These are phyloP conservation scores for Lunasporangiospora selenospora DNA, from an alignment of 192 early-diverging fungal genomes.

Conservation along the genomic window DNA sequence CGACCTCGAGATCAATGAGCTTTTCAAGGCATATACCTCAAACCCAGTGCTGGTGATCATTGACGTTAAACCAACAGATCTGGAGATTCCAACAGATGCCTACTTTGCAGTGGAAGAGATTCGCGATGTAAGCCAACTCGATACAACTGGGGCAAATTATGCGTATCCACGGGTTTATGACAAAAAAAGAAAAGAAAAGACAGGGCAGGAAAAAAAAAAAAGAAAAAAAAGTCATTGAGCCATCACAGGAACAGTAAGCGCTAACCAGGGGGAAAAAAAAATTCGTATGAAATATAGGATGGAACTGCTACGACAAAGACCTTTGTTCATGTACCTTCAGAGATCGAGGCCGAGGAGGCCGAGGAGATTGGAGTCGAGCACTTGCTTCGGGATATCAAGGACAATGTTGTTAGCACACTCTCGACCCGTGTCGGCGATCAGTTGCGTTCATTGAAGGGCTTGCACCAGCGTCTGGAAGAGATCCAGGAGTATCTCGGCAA, in stretches of 20 bases:
- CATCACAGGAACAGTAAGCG: too few species aligned
- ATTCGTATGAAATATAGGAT: slow-evolving; percentile 84
- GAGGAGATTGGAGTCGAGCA: slow-evolving; percentile 99
- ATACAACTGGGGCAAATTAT: too few species aligned
- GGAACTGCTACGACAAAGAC: slow-evolving; percentile 97
- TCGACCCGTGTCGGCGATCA: slow-evolving; percentile 94
- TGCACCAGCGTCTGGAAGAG: slow-evolving; percentile 84
- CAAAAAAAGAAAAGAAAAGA: too few species aligned
- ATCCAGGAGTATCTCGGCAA: slow-evolving; percentile 90
- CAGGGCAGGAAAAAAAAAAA: background rate
- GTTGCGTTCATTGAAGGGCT: slow-evolving; percentile 89
- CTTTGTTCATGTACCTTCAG: slow-evolving; percentile 94
- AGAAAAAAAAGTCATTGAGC: too few species aligned
- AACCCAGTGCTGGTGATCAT: slow-evolving; percentile 98
- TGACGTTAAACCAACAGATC: slow-evolving; percentile 92
- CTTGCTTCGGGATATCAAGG: slow-evolving; percentile 97
- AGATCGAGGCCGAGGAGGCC: slow-evolving; percentile 99
- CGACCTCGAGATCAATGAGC: slow-evolving; percentile 97
- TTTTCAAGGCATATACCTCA: slow-evolving; percentile 94
- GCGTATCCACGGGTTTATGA: too few species aligned
- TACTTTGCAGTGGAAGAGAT: slow-evolving; percentile 99
- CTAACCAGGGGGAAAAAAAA: too few species aligned
- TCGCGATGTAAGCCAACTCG: slow-evolving; percentile 91
- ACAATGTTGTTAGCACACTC: slow-evolving; percentile 93
- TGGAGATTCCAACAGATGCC: slow-evolving; percentile 95